Conservation (phyloP, 441 rosid species). For the Gossypium schwendimanii region DNA sequence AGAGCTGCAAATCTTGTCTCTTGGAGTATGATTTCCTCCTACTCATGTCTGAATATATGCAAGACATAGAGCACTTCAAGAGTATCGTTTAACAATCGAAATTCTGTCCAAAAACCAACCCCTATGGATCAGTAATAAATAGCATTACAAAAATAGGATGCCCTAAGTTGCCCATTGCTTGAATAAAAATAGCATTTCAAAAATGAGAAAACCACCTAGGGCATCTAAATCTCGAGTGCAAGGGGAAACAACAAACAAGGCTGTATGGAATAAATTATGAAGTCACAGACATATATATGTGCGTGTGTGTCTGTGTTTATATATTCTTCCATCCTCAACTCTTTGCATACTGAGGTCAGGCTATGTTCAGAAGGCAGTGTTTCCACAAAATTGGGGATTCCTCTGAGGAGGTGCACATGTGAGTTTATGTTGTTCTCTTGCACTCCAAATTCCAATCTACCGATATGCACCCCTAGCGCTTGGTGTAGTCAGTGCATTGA, state of each 20-base stretch:
- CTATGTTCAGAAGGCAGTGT: background rate
- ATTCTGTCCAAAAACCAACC: background rate
- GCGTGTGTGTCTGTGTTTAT: background rate
- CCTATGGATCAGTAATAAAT: background rate
- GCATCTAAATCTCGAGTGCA: background rate
- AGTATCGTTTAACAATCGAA: background rate
- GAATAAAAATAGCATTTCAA: background rate
- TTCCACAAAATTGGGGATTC: background rate
- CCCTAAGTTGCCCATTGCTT: background rate
- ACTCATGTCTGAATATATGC: too few species aligned
- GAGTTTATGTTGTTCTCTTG: background rate
- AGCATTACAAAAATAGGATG: background rate
- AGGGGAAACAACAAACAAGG: background rate
- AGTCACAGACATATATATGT: background rate
- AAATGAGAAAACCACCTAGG: background rate
- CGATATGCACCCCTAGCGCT: constrained; percentile 30
- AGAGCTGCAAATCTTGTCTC: too few species aligned
- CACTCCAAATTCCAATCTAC: constrained; percentile 16
- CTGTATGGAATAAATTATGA: background rate
- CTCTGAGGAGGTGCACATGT: background rate
- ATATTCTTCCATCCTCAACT: background rate
- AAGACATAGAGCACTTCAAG: background rate
- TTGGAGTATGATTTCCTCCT: too few species aligned
- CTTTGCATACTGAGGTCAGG: background rate
- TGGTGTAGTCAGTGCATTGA: constrained; percentile 54